Evolutionary conservation across 2,329 filamentous ascomycete species (phyloP).

Genomic region (Claviceps arundinis): DNA sequence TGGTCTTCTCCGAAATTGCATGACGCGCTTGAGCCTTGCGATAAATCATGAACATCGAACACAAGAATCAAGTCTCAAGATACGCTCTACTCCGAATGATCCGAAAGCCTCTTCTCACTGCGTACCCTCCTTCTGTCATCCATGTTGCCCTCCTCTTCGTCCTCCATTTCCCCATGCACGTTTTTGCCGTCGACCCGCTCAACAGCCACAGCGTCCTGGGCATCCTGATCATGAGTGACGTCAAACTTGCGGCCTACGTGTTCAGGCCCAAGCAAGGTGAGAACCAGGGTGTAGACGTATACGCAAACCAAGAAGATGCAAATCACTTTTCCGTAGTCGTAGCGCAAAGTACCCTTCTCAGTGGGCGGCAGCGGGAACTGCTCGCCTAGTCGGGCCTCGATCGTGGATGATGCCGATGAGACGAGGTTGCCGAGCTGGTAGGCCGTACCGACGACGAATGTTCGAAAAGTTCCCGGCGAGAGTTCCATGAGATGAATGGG

Average conservation of each 20-base stretch:
- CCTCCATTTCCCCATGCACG: background rate
- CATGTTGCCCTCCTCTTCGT: background rate
- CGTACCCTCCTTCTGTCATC: background rate
- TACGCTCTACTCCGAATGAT: background rate
- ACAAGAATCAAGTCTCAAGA: too few relatives aligned
- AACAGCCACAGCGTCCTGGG: constrained; percentile 31
- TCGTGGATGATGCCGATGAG: constrained; percentile 56
- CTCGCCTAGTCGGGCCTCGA: constrained; percentile 64
- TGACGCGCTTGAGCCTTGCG: too few relatives aligned
- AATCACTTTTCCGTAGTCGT: constrained; percentile 72
- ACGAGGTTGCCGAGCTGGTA: constrained; percentile 71
- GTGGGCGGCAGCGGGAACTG: constrained; percentile 54
- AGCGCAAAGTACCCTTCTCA: constrained; percentile 35
- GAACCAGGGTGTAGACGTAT: constrained; percentile 46
- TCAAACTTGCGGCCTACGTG: constrained; percentile 38
- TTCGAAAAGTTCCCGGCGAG: constrained; percentile 57
- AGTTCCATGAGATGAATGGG: constrained; percentile 70
- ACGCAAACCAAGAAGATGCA: constrained; percentile 87
- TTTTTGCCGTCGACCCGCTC: constrained; percentile 15
- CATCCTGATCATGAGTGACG: constrained; percentile 33
- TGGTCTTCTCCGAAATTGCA: too few relatives aligned
- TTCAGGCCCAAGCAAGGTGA: constrained; percentile 51
- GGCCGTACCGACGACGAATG: constrained; percentile 59
- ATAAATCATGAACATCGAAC: too few relatives aligned
- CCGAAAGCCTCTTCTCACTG: background rate